These are phyloP conservation scores for Cercospora berteroae DNA, from an alignment of 2,329 filamentous ascomycete genomes.

Conservation along the genomic window DNA sequence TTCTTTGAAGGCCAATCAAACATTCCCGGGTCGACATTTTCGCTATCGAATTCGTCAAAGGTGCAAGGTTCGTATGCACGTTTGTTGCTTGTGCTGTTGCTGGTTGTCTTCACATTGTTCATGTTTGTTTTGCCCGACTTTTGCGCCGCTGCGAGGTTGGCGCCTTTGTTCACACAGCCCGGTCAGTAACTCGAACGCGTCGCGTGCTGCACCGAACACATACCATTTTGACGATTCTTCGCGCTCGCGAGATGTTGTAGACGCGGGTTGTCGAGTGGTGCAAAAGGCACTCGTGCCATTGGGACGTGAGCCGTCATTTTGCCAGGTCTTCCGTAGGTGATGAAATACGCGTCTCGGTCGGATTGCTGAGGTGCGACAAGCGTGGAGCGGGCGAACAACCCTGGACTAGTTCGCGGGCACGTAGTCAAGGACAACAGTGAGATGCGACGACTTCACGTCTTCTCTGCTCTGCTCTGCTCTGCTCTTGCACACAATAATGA, in stretches of 20 bases:
- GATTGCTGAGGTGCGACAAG: slow-evolving; percentile 4
- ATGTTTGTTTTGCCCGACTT: slow-evolving; percentile 20
- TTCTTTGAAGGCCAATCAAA: slow-evolving; percentile 55
- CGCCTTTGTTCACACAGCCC: slow-evolving; percentile 17
- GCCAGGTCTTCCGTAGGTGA: slow-evolving; percentile 10
- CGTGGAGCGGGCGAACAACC: neutral
- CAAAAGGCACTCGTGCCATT: slow-evolving; percentile 67
- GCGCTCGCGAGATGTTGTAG: slow-evolving; percentile 69
- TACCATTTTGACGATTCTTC: slow-evolving; percentile 73
- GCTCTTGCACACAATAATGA: neutral
- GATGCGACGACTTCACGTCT: neutral
- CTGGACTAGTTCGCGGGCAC: slow-evolving; percentile 9
- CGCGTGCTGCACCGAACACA: slow-evolving; percentile 7
- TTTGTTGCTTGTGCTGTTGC: slow-evolving; percentile 39
- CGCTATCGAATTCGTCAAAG: slow-evolving; percentile 51
- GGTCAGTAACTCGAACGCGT: slow-evolving; percentile 4
- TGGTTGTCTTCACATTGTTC: slow-evolving; percentile 32
- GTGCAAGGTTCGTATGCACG: slow-evolving; percentile 46
- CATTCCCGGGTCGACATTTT: slow-evolving; percentile 58
- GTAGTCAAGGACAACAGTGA: slow-evolving; percentile 13
- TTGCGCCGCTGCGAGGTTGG: slow-evolving; percentile 16
- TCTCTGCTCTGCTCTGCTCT: neutral
- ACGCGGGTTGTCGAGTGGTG: slow-evolving; percentile 66
- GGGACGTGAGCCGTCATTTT: slow-evolving; percentile 33
- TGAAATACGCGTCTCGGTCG: neutral